Evolutionary conservation across 768 basidiomycete genomes (phyloP).

Genomic region (Rubroboletus satanas): DNA sequence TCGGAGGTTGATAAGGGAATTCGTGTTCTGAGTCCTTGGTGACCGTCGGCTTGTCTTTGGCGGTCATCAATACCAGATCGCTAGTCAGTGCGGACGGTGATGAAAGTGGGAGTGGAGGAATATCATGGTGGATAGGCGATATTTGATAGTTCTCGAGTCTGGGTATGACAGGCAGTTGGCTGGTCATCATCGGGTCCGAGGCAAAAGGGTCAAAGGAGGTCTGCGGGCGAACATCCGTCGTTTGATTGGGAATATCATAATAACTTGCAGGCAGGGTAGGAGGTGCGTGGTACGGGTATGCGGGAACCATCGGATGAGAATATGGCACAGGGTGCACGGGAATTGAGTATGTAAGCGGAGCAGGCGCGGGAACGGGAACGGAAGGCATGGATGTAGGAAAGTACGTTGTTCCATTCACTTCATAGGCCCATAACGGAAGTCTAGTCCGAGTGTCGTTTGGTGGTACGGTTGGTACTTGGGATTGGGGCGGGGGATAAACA

Average conservation of each 20-base stretch:
- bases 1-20: constrained; percentile 34
- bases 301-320: neutral
- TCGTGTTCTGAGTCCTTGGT: constrained; percentile 8
- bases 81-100: neutral
- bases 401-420: constrained; percentile 31
- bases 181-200: constrained; percentile 12
- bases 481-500: neutral
- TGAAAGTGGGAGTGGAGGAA: neutral
- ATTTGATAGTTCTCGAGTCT: constrained; percentile 5
- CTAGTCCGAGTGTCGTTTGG: neutral
- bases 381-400: constrained; percentile 13
- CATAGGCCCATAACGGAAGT: constrained; percentile 17
- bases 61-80: neutral
- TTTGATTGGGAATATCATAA: constrained; percentile 2
- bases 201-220: constrained; percentile 21
- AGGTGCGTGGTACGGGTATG: constrained; percentile 11
- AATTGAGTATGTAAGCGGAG: constrained; percentile 4
- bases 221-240: neutral
- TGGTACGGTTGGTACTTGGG: neutral
- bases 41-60: neutral
- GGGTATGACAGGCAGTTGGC: constrained; percentile 12
- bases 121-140: neutral
- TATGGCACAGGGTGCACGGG: constrained; percentile 7
- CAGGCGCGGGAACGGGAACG: neutral
- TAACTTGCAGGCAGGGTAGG: constrained; percentile 1